Evolutionary conservation across 106 monocot species (phyloP).

Genomic region (Platanthera zijinensis): DNA sequence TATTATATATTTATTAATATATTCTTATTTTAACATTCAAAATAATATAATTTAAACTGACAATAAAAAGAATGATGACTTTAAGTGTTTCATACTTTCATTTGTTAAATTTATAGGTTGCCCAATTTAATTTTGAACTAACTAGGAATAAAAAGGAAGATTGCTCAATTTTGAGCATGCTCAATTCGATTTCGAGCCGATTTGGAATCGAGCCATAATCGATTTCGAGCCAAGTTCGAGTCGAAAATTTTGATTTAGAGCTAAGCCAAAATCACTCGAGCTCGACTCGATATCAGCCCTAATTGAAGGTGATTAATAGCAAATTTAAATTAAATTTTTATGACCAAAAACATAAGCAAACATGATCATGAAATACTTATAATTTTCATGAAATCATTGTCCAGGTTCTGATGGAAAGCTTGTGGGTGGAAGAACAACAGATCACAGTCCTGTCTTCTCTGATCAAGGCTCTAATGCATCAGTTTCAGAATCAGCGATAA

Average conservation of each 20-base stretch:
- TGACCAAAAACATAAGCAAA: background rate
- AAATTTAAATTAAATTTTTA: background rate
- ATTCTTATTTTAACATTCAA: too few relatives aligned
- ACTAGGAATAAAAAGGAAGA: too few relatives aligned
- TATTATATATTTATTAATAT: too few relatives aligned
- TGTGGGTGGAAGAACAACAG: background rate
- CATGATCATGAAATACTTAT: too few relatives aligned
- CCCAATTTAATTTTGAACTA: too few relatives aligned
- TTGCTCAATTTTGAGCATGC: too few relatives aligned
- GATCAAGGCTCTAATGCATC: background rate
- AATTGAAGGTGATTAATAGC: background rate
- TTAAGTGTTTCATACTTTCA: too few relatives aligned
- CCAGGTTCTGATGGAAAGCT: conserved; percentile 4
- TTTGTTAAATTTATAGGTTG: too few relatives aligned
- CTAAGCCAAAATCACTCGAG: background rate
- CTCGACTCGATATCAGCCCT: background rate
- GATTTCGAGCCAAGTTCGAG: background rate
- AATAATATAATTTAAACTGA: too few relatives aligned
- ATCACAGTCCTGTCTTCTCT: background rate
- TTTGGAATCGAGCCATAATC: background rate
- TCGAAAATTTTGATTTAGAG: too few relatives aligned
- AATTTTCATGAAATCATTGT: background rate
- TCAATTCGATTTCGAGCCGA: too few relatives aligned
- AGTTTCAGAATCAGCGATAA: background rate
- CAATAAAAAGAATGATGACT: too few relatives aligned